Percentiles rank a stretch among this genome's conserved stretches.
Conservation (phyloP, 2,329 filamentous ascomycete genomes). For the Sporothrix globosa region DNA sequence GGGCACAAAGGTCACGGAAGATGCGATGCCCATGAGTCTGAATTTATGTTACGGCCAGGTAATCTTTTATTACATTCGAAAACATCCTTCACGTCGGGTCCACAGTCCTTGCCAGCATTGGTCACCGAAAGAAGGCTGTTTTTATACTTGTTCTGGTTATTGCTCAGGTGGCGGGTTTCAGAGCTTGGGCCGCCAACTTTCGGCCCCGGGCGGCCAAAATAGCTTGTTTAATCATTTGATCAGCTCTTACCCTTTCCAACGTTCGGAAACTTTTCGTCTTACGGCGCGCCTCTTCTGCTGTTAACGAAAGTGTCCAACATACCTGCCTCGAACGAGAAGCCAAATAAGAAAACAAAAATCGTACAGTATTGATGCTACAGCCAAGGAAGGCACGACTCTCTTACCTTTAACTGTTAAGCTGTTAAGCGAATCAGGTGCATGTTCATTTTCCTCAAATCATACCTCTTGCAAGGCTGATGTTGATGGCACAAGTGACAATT, state of each 20-base stretch:
- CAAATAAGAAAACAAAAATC: neutral
- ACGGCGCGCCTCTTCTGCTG: neutral
- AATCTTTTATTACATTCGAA: neutral
- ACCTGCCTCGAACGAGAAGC: neutral
- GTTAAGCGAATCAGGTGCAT: neutral
- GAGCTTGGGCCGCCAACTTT: neutral
- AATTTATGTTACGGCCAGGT: neutral
- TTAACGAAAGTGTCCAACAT: neutral
- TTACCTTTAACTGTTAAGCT: neutral
- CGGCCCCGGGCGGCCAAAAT: conserved; percentile 1
- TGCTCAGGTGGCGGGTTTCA: conserved; percentile 14
- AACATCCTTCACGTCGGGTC: neutral
- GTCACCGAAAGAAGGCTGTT: neutral
- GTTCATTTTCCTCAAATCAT: neutral
- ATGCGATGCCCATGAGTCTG: neutral
- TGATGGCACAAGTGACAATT: neutral
- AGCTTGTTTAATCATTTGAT: neutral
- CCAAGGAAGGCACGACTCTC: neutral
- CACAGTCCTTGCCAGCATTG: neutral
- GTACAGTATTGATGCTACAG: neutral
- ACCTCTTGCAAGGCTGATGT: neutral
- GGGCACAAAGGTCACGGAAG: conserved; percentile 2
- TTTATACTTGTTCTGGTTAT: conserved; percentile 2
- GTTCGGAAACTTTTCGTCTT: neutral
- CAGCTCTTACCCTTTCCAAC: conserved; percentile 1